Evolutionary conservation across 148 eudicot species (phyloP), one percentile per base, ranked within the genome.

Genomic region (Chenopodium quinoa): DNA sequence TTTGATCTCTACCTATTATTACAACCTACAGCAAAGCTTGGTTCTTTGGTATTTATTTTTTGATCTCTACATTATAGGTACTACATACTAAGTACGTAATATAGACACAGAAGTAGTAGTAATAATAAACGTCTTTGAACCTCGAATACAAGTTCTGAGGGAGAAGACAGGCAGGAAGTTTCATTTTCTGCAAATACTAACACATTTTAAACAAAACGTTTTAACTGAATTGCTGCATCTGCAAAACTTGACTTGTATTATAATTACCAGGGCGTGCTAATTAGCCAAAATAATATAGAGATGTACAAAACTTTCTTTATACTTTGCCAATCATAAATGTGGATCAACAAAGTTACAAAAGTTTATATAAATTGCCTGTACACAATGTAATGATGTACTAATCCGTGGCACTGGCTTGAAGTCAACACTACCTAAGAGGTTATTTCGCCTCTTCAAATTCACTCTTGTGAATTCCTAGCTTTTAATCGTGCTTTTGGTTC

Each of bases 401-500:
- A 72, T 48, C 70, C 20, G 58, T 29, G 65, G 64, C 71, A 69
- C 19, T 66, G 70, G 54, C 19, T 70, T 73, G 20, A 73, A 73
- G 56, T 66, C 32, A 77, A 64, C 68, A 54, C 78, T 40, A 80
- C 44, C 46, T 25, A 65, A 83, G 60, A 67, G 40, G 74, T 65
- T 68, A 64, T 16, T 31, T 62, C 71, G 37, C 44, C 31, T 34
- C 64, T 79, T n/a, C 54, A 47, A n/a, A 31, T 46, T 67, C 40
- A 17, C 44, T 69, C 19, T 71, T 14, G 20, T 29, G 32, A 17
- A 78, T 23, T 82, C 70, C 58, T 47, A 71, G 82, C 74, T 79
- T 85, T 82, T 85, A 65, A 79, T 62, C 62, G 82, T 37, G 52
- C 82, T 84, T 74, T 77, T 88, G 65, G 80, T 81, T 76, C 78